Percentiles rank a stretch among this genome's conserved stretches.
Conservation (phyloP, 1,284 basidiomycete genomes). For the Cerrena zonata region DNA sequence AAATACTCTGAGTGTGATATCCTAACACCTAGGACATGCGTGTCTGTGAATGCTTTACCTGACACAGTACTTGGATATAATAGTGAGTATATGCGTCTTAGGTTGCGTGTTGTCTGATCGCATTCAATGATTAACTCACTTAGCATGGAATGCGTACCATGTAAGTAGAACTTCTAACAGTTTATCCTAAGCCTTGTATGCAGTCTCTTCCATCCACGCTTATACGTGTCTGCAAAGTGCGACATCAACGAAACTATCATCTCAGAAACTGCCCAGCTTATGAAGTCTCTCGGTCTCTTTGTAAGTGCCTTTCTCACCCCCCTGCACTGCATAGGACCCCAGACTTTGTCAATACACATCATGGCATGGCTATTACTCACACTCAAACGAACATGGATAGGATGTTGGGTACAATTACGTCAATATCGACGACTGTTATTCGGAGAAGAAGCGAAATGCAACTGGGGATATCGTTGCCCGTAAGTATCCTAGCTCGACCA, state of each 20-base stretch:
- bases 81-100: slow-evolving; percentile 18
- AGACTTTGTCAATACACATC: too few relatives aligned
- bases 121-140: background rate
- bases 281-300: slow-evolving; percentile 33
- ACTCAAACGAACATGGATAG: too few relatives aligned
- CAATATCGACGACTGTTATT: slow-evolving; percentile 38
- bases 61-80: slow-evolving; percentile 30
- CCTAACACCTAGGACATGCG: too few relatives aligned
- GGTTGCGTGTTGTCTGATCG: background rate
- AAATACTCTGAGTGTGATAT: too few relatives aligned
- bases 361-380: slow-evolving; percentile 1
- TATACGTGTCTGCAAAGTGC: slow-evolving; percentile 26
- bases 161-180: slow-evolving; percentile 10
- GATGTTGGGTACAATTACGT: slow-evolving; percentile 34
- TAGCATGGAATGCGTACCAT: slow-evolving; percentile 32
- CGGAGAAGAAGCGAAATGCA: slow-evolving; percentile 30
- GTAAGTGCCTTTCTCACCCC: slow-evolving; percentile 7
- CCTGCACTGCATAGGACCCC: background rate
- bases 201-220: background rate
- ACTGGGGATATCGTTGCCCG: slow-evolving; percentile 30
- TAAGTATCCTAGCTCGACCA: too few relatives aligned
- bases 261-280: slow-evolving; percentile 28
- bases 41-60: too few relatives aligned
- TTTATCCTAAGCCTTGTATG: background rate
- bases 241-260: slow-evolving; percentile 34